Conservation (phyloP, 805 yeast species). For the Lipomyces spencermartinsiae region DNA sequence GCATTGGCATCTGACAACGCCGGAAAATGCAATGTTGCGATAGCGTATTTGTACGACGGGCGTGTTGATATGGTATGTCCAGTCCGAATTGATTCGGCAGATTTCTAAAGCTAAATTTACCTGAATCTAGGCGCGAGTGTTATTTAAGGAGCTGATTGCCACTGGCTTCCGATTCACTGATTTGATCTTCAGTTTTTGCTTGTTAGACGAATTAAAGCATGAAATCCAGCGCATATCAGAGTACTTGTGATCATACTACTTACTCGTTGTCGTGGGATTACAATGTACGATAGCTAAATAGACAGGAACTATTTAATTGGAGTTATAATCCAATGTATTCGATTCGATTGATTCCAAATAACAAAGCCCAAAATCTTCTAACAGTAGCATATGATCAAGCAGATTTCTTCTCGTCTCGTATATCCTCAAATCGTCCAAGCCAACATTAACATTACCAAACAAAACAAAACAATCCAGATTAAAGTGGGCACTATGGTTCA, state of each 20-base stretch:
- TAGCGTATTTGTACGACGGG: slow-evolving; percentile 35
- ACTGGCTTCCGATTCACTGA: slow-evolving; percentile 29
- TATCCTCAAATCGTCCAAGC: neutral
- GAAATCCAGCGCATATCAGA: slow-evolving; percentile 18
- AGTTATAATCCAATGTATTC: too few species aligned
- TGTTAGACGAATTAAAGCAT: slow-evolving; percentile 15
- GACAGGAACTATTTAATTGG: neutral
- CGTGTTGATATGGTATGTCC: slow-evolving; percentile 16
- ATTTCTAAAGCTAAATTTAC: neutral
- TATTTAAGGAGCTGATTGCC: slow-evolving; percentile 15
- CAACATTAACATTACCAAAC: neutral
- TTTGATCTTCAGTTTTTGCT: slow-evolving; percentile 23
- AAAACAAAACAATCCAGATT: slow-evolving; percentile 1
- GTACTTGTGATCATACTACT: neutral
- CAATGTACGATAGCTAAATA: neutral
- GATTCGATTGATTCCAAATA: neutral
- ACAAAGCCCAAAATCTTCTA: neutral
- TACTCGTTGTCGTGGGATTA: neutral
- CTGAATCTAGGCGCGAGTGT: slow-evolving; percentile 15
- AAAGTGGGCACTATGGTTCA: neutral
- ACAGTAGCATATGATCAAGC: neutral
- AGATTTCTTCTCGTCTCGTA: neutral
- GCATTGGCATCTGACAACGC: slow-evolving; percentile 9
- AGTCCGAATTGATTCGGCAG: neutral
- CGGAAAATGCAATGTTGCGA: slow-evolving; percentile 26